Base-by-base conservation (phyloP, 2,329 filamentous ascomycete species). In the Cladophialophora bantiana region DNA sequence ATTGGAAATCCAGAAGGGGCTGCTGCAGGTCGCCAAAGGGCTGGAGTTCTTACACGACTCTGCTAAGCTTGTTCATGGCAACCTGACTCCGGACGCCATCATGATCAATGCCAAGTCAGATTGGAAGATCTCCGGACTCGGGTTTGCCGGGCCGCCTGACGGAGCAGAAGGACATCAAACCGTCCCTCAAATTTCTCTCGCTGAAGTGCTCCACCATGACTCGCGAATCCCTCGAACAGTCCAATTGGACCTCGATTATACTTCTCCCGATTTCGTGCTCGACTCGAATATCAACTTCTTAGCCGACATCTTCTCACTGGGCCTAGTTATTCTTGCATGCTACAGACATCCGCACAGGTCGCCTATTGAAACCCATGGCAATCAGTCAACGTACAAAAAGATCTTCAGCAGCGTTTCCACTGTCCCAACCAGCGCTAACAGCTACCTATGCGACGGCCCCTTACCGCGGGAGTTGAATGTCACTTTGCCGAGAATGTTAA, bases 81-180 rank as follows among this genome's bases (percentile, higher is more conserved):
- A 99, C 76, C 79, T 99, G 70, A 98, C 94, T 0, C 95, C 95
- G 0, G 94, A 98, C 70, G 92, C 94, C 18, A 89, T 99, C 70
- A 90, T 97, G 71, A 88, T 99, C 78, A 99, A 99, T 80, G 88
- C 92, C 48, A 99, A 99, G 87, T 96, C 92, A 56, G 95, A 99
- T 78, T 99, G 95, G 95, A 99, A 99, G 78, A 92, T 99, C 68
- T 94, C 93, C 73, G 95, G 94, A n/a, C 85, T 99, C 45, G 88
- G 91, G 0, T 99, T 97, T 78, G 92, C 91, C 76, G 91, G 91
- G 54, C 91, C 93, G 13, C 88, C 92, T 57, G 91, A 93, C 72
- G 86, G 87, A 73, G 91, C 91, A 20, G 89, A 88, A 34, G 89
- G 90, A 71, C 84, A 89, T 54, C 91, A 92, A 2, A 90, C 92